Conservation (phyloP, 1,139 yeast species). For the Yamadazyma atlantica region DNA sequence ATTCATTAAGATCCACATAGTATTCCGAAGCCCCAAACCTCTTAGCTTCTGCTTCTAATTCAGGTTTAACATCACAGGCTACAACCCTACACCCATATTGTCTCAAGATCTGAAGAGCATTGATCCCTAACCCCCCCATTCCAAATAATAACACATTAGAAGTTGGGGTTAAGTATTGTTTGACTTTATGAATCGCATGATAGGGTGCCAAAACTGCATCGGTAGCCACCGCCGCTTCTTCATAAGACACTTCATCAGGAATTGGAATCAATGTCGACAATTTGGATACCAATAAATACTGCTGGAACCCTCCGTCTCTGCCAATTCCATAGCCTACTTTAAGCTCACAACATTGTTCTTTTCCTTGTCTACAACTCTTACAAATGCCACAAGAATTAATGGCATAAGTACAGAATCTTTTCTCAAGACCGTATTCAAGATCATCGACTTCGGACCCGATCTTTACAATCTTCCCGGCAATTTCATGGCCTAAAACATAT, state of each 20-base stretch:
- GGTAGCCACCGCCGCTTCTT: slow-evolving; percentile 49
- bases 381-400: slow-evolving; percentile 47
- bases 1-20: slow-evolving; percentile 28
- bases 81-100: slow-evolving; percentile 42
- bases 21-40: slow-evolving; percentile 46
- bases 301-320: slow-evolving; percentile 52
- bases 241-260: slow-evolving; percentile 47
- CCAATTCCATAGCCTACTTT: slow-evolving; percentile 42
- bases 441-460: slow-evolving; percentile 35
- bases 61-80: slow-evolving; percentile 39
- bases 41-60: slow-evolving; percentile 27
- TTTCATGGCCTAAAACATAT: slow-evolving; percentile 58
- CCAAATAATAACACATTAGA: slow-evolving; percentile 46
- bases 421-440: slow-evolving; percentile 30
- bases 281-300: slow-evolving; percentile 40
- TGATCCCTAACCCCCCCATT: slow-evolving; percentile 52
- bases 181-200: slow-evolving; percentile 47
- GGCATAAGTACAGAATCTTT: slow-evolving; percentile 37
- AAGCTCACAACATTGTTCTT: slow-evolving; percentile 37
- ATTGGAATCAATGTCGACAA: slow-evolving; percentile 40
- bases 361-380: slow-evolving; percentile 40
- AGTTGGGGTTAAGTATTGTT: slow-evolving; percentile 30
- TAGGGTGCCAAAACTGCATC: slow-evolving; percentile 53
- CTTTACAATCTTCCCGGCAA: slow-evolving; percentile 48
- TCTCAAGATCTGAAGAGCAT: slow-evolving; percentile 47